These are phyloP conservation scores for Pyrenophora tritici-repentis DNA, from an alignment of 2,329 filamentous ascomycete genomes.

Conservation along the genomic window DNA sequence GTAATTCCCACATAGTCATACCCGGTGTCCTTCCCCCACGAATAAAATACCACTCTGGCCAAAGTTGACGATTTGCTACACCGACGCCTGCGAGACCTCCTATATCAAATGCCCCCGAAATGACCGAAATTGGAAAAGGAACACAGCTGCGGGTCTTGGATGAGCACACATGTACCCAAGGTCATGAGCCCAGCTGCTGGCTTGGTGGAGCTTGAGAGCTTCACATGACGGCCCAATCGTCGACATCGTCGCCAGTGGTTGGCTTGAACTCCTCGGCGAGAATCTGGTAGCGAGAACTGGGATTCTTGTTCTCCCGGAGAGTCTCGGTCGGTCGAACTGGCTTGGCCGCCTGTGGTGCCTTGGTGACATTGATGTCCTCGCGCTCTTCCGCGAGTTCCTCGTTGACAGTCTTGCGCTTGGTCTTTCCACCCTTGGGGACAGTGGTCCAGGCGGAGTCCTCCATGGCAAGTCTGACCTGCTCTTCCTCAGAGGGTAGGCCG, in stretches of 20 bases:
- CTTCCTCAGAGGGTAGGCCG: slow-evolving; percentile 63
- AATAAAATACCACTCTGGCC: background rate
- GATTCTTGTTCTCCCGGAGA: slow-evolving; percentile 36
- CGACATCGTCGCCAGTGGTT: slow-evolving; percentile 43
- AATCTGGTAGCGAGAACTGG: slow-evolving; percentile 38
- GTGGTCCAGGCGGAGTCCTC: slow-evolving; percentile 63
- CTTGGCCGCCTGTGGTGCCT: slow-evolving; percentile 25
- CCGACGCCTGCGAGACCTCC: slow-evolving; percentile 5
- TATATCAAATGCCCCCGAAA: background rate
- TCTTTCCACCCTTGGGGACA: slow-evolving; percentile 60
- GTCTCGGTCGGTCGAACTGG: slow-evolving; percentile 30
- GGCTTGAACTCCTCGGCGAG: slow-evolving; percentile 34
- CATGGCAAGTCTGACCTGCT: slow-evolving; percentile 60
- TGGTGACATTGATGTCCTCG: slow-evolving; percentile 23
- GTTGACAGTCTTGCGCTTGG: slow-evolving; percentile 56
- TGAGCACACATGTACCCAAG: background rate
- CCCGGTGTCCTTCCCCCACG: slow-evolving; percentile 1
- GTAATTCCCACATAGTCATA: slow-evolving; percentile 7
- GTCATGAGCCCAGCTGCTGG: slow-evolving; percentile 2
- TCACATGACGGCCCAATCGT: slow-evolving; percentile 51
- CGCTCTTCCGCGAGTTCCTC: slow-evolving; percentile 52
- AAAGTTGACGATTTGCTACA: slow-evolving; percentile 1
- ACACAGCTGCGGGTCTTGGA: background rate
- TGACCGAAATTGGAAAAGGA: slow-evolving; percentile 5
- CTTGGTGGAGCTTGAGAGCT: background rate